Evolutionary conservation across 208 protist genomes (phyloP).

Genomic region (Strigomonas galati): DNA sequence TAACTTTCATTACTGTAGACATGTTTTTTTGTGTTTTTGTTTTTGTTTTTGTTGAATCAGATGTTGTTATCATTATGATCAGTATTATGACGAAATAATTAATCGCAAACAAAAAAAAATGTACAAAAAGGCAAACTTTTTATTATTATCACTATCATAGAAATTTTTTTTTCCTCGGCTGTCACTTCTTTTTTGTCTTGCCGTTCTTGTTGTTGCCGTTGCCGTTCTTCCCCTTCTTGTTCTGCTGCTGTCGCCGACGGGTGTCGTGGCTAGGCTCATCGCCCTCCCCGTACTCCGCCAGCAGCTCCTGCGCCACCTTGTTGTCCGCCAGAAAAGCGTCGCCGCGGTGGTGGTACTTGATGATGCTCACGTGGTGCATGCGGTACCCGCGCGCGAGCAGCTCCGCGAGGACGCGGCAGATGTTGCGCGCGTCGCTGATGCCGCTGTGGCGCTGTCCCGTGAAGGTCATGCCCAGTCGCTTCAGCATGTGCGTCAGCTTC

Average conservation of each 20-base stretch:
- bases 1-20: too few species aligned
- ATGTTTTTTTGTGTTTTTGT: too few species aligned
- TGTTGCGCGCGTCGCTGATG: conserved; percentile 89
- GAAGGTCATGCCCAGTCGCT: conserved; percentile 63
- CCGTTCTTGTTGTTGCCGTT: not conserved
- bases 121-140: not conserved
- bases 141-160: not conserved
- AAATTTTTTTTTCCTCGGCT: conserved; percentile 2
- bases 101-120: not conserved
- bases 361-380: conserved; percentile 66
- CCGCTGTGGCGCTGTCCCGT: conserved; percentile 85
- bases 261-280: conserved; percentile 21
- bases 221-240: not conserved
- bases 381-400: conserved; percentile 73
- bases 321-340: conserved; percentile 29
- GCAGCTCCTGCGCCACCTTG: conserved; percentile 39
- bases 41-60: not conserved
- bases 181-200: not conserved
- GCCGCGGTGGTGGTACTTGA: conserved; percentile 56
- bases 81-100: not conserved
- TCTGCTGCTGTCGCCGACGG: conserved; percentile 9
- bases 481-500: conserved; percentile 84
- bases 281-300: conserved; percentile 45
- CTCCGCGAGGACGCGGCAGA: conserved; percentile 78
- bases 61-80: not conserved